Evolutionary conservation across 345 rosid genomes (phyloP), one percentile per base, ranked within the genome.

Genomic region (Boechera stricta): DNA sequence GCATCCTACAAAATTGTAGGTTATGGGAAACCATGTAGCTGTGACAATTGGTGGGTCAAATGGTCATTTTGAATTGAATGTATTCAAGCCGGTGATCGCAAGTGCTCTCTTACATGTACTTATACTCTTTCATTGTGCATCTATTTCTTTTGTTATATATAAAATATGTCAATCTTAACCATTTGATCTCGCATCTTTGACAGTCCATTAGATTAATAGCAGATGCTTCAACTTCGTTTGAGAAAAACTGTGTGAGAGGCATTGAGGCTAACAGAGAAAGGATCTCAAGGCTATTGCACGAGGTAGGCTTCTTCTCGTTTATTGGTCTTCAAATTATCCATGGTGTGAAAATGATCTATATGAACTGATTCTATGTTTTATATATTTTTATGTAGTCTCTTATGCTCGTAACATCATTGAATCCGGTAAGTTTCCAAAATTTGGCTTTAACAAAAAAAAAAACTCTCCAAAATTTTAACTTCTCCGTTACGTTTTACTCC

Each of bases 81-180:
- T 94, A n/a, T 94, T 85, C 91, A 94, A 94, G 85, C 97, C 96
- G 68, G 87, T 94, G 93, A 90, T 94, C 13, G 98, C 98, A 28
- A 87, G 84, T 57, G 87, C 87, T 60, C 94, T 94, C 73, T 76
- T 94, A 49, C 96, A 94, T 83, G 98, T 91, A 83, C 36, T 78
- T 72, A 24, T 18, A 51, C 35, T 55, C 12, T 15, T 62, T 55
- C 58, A 38, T 60, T 42, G 41, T 52, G 7, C 6, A 60, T 44
- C 41, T 38, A 15, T 9, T 8, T 18, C 10, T 9, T 32, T 45
- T 31, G 7, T 12, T 31, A 53, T 31, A 7, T 41, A 4, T 51
- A 49, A 52, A 6, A 53, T 16, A 18, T 41, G 1, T 16, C n/a
- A 31, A 44, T 18, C 10, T 2, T 33, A 52, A 64, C 11, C 44